These are phyloP conservation scores for Meripilus lineatus DNA, from an alignment of 1,284 basidiomycete species.

Conservation along the genomic window DNA sequence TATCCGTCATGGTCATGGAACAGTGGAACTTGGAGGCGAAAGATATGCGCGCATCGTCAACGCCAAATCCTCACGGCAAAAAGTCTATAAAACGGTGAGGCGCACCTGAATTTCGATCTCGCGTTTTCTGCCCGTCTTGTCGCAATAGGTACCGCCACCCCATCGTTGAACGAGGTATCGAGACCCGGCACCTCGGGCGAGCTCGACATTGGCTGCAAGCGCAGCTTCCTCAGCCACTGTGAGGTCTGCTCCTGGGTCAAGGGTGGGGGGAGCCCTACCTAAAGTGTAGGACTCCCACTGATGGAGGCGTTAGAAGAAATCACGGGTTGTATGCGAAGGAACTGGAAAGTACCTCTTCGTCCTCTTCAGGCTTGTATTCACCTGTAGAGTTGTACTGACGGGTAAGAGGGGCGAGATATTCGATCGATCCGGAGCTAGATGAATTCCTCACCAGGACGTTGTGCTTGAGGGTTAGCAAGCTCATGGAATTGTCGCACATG, in stretches of 20 bases:
- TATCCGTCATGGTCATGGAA: constrained; percentile 84
- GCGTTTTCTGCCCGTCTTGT: constrained; percentile 80
- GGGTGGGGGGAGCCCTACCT: constrained; percentile 59
- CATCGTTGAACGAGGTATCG: constrained; percentile 89
- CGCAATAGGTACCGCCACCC: constrained; percentile 87
- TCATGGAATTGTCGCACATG: constrained; percentile 90
- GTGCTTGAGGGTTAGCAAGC: constrained; percentile 48
- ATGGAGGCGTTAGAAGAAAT: constrained; percentile 11
- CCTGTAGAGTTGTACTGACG: constrained; percentile 33
- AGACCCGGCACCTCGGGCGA: constrained; percentile 72
- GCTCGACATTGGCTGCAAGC: constrained; percentile 61
- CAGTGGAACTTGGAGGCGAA: constrained; percentile 74
- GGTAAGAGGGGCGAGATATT: background rate
- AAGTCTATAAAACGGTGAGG: background rate
- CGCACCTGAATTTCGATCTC: constrained; percentile 88
- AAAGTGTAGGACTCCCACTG: constrained; percentile 82
- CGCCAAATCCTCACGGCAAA: background rate
- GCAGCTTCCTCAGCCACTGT: constrained; percentile 62
- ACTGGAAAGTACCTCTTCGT: constrained; percentile 54
- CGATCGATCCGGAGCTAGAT: too few relatives aligned
- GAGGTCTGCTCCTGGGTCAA: constrained; percentile 60
- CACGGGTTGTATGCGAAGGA: constrained; percentile 13
- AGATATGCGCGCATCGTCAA: constrained; percentile 1
- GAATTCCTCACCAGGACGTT: constrained; percentile 51
- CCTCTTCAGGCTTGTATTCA: constrained; percentile 73